Conservation (phyloP, 2,329 filamentous ascomycete species). For the Monilinia aucupariae region DNA sequence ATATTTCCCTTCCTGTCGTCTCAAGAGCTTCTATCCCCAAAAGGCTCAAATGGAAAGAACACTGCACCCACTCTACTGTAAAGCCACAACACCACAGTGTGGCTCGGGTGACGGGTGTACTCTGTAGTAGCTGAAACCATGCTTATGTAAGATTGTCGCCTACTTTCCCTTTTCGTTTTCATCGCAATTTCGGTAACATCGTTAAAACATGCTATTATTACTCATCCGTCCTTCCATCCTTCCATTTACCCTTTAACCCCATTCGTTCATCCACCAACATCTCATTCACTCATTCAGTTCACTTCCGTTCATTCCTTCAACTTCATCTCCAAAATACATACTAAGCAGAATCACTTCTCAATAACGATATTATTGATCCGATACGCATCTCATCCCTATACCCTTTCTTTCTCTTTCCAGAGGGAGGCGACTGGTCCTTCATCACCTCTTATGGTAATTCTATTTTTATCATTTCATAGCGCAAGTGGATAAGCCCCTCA, state of each 20-base stretch:
- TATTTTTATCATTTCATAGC: background rate
- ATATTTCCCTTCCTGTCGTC: background rate
- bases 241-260: background rate
- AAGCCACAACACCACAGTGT: conserved; percentile 58
- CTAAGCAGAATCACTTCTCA: background rate
- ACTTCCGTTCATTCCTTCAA: background rate
- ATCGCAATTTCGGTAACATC: conserved; percentile 7
- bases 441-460: background rate
- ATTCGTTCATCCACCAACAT: background rate
- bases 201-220: no score
- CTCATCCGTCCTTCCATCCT: no score
- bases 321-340: background rate
- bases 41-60: conserved; percentile 64
- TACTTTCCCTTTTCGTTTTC: background rate
- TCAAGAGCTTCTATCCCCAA: conserved; percentile 49
- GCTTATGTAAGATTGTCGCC: no score
- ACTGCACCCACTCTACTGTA: conserved; percentile 50
- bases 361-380: background rate
- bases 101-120: no score
- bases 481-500: conserved; percentile 9
- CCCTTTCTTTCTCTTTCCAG: background rate
- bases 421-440: no score
- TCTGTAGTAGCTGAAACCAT: no score
- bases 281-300: background rate
- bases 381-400: background rate